Evolutionary conservation across 805 yeast genomes (phyloP).

Genomic region (Phaffomyces opuntiae): DNA sequence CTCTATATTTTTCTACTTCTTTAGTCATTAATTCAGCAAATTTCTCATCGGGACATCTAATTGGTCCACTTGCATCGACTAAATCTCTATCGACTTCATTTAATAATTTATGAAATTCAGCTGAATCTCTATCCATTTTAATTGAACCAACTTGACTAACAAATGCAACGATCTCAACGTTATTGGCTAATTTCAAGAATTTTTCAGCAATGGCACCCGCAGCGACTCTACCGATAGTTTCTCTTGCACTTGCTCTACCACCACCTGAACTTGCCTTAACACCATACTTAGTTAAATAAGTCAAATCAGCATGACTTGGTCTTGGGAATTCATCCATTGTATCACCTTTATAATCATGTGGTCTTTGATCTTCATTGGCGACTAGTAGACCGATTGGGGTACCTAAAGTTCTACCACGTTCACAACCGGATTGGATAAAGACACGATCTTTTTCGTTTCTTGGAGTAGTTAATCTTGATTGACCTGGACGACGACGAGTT

Average conservation of each 20-base stretch:
- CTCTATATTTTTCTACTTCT: conserved; percentile 82
- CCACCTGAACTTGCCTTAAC: conserved; percentile 94
- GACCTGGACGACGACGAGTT: conserved; percentile 97
- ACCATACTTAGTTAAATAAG: conserved; percentile 87
- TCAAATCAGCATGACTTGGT: conserved; percentile 97
- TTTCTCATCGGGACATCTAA: conserved; percentile 82
- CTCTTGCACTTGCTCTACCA: conserved; percentile 95
- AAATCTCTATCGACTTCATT: conserved; percentile 78
- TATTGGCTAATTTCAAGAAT: conserved; percentile 64
- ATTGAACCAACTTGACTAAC: conserved; percentile 87
- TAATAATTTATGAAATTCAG: conserved; percentile 59
- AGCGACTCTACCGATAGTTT: conserved; percentile 97
- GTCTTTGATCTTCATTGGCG: conserved; percentile 92
- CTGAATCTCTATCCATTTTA: conserved; percentile 68
- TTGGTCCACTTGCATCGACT: conserved; percentile 83
- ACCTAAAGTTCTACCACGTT: conserved; percentile 83
- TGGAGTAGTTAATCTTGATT: conserved; percentile 86
- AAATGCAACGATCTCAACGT: conserved; percentile 93
- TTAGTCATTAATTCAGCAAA: conserved; percentile 75
- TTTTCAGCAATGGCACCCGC: conserved; percentile 99
- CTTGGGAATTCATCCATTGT: conserved; percentile 76
- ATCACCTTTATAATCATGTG: conserved; percentile 92
- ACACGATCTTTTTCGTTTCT: conserved; percentile 93
- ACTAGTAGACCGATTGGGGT: conserved; percentile 95
- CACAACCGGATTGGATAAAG: conserved; percentile 91